Conservation (phyloP, 192 early-diverging fungal species). For the Coemansia sp. region DNA sequence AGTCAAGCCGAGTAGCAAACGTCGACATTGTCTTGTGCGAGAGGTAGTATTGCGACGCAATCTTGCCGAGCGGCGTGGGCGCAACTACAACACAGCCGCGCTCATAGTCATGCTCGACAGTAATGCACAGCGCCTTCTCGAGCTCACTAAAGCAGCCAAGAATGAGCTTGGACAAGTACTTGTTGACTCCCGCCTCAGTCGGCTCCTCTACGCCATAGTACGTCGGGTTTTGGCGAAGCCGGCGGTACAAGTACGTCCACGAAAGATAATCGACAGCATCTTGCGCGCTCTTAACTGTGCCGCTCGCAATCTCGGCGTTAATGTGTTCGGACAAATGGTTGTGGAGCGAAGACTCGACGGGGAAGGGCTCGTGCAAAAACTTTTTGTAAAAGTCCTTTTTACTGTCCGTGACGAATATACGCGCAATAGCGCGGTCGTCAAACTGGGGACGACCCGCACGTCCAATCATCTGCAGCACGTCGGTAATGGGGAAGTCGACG, state of each 20-base stretch:
- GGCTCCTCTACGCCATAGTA: constrained; percentile 90
- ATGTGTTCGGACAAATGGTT: constrained; percentile 81
- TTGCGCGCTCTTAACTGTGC: constrained; percentile 86
- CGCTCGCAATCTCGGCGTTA: constrained; percentile 91
- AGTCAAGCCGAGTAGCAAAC: constrained; percentile 62
- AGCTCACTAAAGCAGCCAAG: constrained; percentile 72
- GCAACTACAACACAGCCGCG: constrained; percentile 44
- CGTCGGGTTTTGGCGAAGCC: constrained; percentile 90
- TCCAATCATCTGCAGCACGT: constrained; percentile 99
- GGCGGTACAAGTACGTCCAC: constrained; percentile 95
- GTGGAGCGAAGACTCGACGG: constrained; percentile 84
- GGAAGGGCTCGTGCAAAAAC: constrained; percentile 95
- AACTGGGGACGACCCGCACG: constrained; percentile 96
- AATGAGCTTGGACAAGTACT: constrained; percentile 79
- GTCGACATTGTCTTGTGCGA: constrained; percentile 76
- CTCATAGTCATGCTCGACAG: constrained; percentile 49
- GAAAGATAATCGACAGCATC: constrained; percentile 94
- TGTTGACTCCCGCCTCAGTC: constrained; percentile 66
- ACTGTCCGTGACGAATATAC: constrained; percentile 90
- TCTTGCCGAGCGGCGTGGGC: constrained; percentile 75
- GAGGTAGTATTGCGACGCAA: constrained; percentile 94
- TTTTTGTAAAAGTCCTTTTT: constrained; percentile 99
- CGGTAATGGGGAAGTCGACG: constrained; percentile 96
- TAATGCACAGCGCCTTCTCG: constrained; percentile 70
- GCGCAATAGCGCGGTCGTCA: constrained; percentile 88